Evolutionary conservation across 2,329 filamentous ascomycete species (phyloP).

Genomic region (Colletotrichum gloeosporioides): DNA sequence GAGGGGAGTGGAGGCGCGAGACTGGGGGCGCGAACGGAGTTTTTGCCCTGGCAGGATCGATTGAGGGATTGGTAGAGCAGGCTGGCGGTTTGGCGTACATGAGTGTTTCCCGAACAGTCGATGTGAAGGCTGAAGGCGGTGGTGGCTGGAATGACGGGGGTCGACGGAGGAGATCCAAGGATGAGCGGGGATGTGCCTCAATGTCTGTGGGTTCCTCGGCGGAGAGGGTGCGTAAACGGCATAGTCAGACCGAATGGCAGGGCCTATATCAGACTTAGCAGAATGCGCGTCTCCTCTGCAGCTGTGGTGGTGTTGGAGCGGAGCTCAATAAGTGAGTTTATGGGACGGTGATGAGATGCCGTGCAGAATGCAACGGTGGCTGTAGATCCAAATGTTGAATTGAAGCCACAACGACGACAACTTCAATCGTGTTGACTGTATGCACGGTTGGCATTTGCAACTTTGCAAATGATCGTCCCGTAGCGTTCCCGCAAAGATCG

Average conservation of each 20-base stretch:
- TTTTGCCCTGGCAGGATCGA: neutral
- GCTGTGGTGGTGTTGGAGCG: neutral
- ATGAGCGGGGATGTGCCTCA: neutral
- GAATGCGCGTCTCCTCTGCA: neutral
- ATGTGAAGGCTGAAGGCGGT: neutral
- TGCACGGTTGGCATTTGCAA: neutral
- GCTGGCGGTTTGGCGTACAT: neutral
- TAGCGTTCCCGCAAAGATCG: neutral
- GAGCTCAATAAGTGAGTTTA: slow-evolving; percentile 8
- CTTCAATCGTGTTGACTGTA: neutral
- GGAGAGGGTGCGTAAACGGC: slow-evolving; percentile 8
- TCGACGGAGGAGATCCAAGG: neutral
- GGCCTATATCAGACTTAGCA: neutral
- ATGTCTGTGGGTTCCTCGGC: neutral
- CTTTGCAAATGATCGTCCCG: neutral
- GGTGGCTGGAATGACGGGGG: slow-evolving; percentile 2
- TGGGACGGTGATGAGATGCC: neutral
- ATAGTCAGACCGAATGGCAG: neutral
- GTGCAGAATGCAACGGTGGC: neutral
- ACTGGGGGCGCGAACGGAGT: slow-evolving; percentile 11
- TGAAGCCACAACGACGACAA: neutral
- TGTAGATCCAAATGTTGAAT: neutral
- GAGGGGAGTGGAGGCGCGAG: slow-evolving; percentile 2
- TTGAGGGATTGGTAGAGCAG: neutral
- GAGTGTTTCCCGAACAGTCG: neutral